phyloP scores from a whole-genome alignment of 2,329 filamentous ascomycete species.

The Talaromyces islandicus region DNA sequence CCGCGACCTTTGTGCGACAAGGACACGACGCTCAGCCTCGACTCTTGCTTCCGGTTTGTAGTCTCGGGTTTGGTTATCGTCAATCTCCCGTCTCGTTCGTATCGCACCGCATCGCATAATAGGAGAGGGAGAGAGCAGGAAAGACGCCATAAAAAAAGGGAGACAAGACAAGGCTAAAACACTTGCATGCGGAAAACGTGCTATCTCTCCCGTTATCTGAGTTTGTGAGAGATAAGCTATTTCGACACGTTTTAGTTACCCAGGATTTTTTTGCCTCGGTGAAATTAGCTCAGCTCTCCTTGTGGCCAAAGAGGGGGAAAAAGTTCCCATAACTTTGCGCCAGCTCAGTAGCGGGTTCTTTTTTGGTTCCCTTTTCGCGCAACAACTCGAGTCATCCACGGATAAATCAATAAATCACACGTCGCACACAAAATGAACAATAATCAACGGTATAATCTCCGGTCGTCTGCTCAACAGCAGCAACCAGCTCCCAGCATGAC shows the following conservation, averaged over 20 bases:
- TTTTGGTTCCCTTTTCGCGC: not conserved
- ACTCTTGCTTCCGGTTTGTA: not conserved
- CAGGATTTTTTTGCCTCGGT: not conserved
- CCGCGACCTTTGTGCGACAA: not conserved
- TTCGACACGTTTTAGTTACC: not conserved
- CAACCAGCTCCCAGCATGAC: not conserved
- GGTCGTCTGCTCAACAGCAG: slow-evolving; percentile 5
- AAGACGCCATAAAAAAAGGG: not conserved
- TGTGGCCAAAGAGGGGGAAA: not conserved
- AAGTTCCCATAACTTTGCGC: not conserved
- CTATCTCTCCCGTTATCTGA: not conserved
- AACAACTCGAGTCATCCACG: not conserved
- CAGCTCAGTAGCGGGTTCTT: not conserved
- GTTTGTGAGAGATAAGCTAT: not conserved
- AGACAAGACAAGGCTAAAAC: not conserved
- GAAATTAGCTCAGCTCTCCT: not conserved
- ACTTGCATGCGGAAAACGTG: not conserved
- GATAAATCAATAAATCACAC: not conserved
- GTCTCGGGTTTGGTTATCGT: not conserved
- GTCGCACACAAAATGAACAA: not conserved
- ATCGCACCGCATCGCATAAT: not conserved
- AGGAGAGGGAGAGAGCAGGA: not conserved
- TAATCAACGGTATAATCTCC: slow-evolving; percentile 9
- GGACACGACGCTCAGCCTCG: not conserved
- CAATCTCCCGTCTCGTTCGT: not conserved